These are phyloP conservation scores for Coemansia sp. DNA, from an alignment of 192 early-diverging fungal genomes.

Conservation along the genomic window DNA sequence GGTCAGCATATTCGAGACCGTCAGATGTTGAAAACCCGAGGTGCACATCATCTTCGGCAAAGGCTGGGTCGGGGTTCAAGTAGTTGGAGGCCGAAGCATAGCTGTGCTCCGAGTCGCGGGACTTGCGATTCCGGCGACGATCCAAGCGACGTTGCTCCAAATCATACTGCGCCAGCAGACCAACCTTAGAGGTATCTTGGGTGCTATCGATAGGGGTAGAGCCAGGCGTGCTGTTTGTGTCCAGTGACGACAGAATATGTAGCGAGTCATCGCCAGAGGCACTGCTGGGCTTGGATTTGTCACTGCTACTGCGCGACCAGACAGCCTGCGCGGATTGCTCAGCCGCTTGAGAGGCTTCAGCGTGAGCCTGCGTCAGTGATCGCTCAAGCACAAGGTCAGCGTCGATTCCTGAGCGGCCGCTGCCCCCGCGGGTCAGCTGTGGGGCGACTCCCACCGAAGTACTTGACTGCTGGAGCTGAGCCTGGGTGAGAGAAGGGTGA, in stretches of 20 bases:
- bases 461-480: not conserved
- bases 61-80: not conserved
- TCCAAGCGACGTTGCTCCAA: constrained; percentile 30
- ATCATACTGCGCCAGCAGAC: constrained; percentile 46
- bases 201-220: constrained; percentile 40
- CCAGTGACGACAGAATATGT: constrained; percentile 42
- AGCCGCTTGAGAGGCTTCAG: not conserved
- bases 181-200: constrained; percentile 38
- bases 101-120: constrained; percentile 17
- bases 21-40: constrained; percentile 31
- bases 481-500: constrained; percentile 22
- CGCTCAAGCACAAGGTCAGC: constrained; percentile 9
- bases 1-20: constrained; percentile 8
- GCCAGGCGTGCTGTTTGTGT: constrained; percentile 38
- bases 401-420: constrained; percentile 7
- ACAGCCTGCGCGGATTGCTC: constrained; percentile 1
- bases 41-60: constrained; percentile 8
- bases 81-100: constrained; percentile 7
- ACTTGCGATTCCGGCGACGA: constrained; percentile 14
- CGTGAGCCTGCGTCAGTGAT: constrained; percentile 3
- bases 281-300: constrained; percentile 24
- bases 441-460: not conserved
- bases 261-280: constrained; percentile 41
- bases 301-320: constrained; percentile 29
- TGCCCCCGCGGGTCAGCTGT: constrained; percentile 9